Conservation (phyloP, 306 rosid species). For the Notholithocarpus densiflorus region DNA sequence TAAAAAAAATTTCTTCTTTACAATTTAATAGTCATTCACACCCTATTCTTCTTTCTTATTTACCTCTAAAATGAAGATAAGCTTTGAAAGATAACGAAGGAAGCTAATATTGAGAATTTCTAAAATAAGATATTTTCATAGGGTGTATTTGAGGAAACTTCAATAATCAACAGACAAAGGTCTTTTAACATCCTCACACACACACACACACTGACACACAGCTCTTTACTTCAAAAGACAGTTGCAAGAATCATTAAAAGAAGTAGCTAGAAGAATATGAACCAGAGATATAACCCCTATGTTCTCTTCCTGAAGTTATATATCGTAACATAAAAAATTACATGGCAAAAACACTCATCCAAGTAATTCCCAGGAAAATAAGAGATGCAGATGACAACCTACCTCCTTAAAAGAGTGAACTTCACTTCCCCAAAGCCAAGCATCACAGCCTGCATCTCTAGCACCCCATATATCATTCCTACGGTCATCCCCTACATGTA, state of each 20-base stretch:
- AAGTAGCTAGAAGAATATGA: not conserved
- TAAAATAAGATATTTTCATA: too few relatives aligned
- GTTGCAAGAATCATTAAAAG: not conserved
- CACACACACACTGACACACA: too few relatives aligned
- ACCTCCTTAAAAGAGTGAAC: conserved; percentile 94
- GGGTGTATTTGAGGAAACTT: too few relatives aligned
- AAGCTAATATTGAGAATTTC: too few relatives aligned
- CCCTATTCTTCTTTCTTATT: not conserved
- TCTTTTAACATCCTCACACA: too few relatives aligned
- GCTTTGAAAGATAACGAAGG: not conserved
- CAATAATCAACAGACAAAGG: too few relatives aligned
- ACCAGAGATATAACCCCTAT: not conserved
- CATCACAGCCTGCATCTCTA: conserved; percentile 99
- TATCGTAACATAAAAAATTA: not conserved
- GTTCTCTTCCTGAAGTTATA: not conserved
- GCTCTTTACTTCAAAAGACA: not conserved
- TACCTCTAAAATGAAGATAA: not conserved
- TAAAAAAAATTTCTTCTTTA: too few relatives aligned
- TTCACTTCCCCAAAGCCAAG: conserved; percentile 99
- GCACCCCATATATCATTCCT: conserved; percentile 98
- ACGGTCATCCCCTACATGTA: conserved; percentile 95
- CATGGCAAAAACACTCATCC: not conserved
- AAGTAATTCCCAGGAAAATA: not conserved
- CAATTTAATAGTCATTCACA: too few relatives aligned
- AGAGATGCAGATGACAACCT: conserved; percentile 20